Base-by-base conservation (phyloP, 768 basidiomycete genomes). In the Boletus rufocinnamomeus region DNA sequence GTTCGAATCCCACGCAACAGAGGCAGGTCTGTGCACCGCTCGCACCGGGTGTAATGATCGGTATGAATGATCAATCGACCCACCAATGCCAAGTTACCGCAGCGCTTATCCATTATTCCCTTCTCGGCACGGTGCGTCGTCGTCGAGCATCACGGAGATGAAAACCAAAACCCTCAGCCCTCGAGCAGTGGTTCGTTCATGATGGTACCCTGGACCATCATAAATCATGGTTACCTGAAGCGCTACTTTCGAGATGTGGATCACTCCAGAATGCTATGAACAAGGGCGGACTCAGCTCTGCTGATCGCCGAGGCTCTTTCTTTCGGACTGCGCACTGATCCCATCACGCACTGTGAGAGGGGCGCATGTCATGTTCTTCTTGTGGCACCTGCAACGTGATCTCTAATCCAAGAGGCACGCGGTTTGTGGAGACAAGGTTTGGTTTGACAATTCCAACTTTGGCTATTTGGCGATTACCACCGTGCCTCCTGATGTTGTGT, bases 151-250 rank as follows among this genome's bases (percentile, higher is more conserved):
- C 8, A 25, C 48, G 50, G 56, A 44, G 41, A 59, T 59, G 57
- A 59, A 41, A 65, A 51, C 58, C 48, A 59, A 41, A 65, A 51
- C 58, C 48, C 56, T 58, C 23, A 16, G 13, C 52, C 59, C 35
- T 27, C 19, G 25, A 51, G 28, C 49, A 41, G 47, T 45, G 48
- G n/a, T 35, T 17, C 7, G 13, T 34, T 30, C 19, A 44, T 25
- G 28, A 27, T 49, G 41, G 34, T 28, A 21, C 4, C 13, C 11
- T 38, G 17, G 6, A 7, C n/a, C 19, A 38, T 55, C 38, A 44
- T 34, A 30, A 32, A 32, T 10, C 37, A 16, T 9, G 45, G 37
- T n/a, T 38, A 23, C 27, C 32, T 44, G 34, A 56, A 34, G 16
- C 37, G 16, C 27, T 32, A 19, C 21, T 13, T 45, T 43, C 23